phyloP scores from a whole-genome alignment of 176 grass and related monocot genomes.

The Puya raimondii region DNA sequence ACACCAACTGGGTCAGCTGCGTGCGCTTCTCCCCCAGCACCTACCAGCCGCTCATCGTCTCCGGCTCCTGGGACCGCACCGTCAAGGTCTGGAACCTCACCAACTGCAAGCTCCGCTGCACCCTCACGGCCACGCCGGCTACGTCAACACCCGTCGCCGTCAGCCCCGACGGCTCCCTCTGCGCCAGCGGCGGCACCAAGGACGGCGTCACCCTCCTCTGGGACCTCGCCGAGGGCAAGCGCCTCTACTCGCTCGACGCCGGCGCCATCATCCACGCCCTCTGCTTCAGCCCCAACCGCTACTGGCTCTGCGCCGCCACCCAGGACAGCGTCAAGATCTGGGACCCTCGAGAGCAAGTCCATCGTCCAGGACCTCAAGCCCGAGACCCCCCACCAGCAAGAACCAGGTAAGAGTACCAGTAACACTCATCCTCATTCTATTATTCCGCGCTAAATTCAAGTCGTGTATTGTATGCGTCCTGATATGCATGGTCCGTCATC shows the following conservation, averaged over 20 bases:
- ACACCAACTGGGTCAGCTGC: conserved; percentile 53
- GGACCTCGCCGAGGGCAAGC: conserved; percentile 39
- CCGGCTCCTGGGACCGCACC: conserved; percentile 52
- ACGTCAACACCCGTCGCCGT: conserved; percentile 55
- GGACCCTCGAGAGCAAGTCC: conserved; percentile 56
- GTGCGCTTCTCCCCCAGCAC: conserved; percentile 49
- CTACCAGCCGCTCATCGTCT: conserved; percentile 36
- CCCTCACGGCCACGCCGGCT: conserved; percentile 36
- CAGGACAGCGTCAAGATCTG: conserved; percentile 58
- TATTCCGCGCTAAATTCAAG: too few relatives aligned
- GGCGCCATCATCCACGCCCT: conserved; percentile 50
- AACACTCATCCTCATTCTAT: too few relatives aligned
- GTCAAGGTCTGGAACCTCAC: conserved; percentile 71
- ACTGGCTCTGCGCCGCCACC: conserved; percentile 58
- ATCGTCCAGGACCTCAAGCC: conserved; percentile 65
- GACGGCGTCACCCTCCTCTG: conserved; percentile 38
- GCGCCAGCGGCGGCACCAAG: conserved; percentile 53
- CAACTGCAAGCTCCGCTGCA: conserved; percentile 53
- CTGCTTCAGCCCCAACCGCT: conserved; percentile 66
- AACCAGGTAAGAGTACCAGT: conserved; percentile 28
- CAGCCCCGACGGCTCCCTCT: conserved; percentile 51
- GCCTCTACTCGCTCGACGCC: conserved; percentile 45
- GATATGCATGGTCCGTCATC: too few relatives aligned
- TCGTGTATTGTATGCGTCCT: too few relatives aligned
- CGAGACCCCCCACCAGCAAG: conserved; percentile 35